Base-by-base conservation (phyloP, 2,329 filamentous ascomycete genomes). In the Neoscytalidium dimidiatum region DNA sequence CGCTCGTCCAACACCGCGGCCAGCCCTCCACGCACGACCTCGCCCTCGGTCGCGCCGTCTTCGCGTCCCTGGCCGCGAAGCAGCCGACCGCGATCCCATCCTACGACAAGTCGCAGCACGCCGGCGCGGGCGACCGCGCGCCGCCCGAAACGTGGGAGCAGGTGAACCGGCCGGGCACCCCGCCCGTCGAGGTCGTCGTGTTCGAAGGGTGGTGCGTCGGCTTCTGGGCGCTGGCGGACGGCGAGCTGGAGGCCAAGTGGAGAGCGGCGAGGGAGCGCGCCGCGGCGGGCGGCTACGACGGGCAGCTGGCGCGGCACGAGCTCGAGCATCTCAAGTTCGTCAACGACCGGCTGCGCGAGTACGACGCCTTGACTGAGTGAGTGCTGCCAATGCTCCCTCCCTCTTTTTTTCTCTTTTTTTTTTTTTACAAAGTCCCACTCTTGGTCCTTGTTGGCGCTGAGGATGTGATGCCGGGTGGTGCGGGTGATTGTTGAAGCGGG, bases 151-250 rank as follows among this genome's bases (percentile, higher is more conserved):
- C 83, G 52, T 96, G 92, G 91, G 79, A 83, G 28, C 72, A 73
- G 14, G 83, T 90, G 66, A 88, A 88, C 71, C 77, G 75, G 11
- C 78, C 73, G 19, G 78, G 85, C 26, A 87, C 87, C 69, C 78
- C 75, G 2, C 80, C 77, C n/a, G 78, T 86, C 1, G 82, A 85
- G 60, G 86, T 94, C 6, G 84, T 97, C 23, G 86, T 97, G 60
- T 88, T 97, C 68, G 93, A 97, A 77, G 93, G 94, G 19, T 97
- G 93, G 94, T 95, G 90, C 75, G 88, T 96, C 13, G 94, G 92
- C 2, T 97, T 97, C 79, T 87, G 88, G 5, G 77, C 90, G 0
- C 77, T 94, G 13, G 71, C 79, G n/a, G 81, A 84, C 4, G 75
- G 86, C 3, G 82, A 83, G 29, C 75, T 87, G 3, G 83, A 83